Conservation (phyloP, 2,329 filamentous ascomycete genomes). For the Nothophaeocryptopus gaeumannii region DNA sequence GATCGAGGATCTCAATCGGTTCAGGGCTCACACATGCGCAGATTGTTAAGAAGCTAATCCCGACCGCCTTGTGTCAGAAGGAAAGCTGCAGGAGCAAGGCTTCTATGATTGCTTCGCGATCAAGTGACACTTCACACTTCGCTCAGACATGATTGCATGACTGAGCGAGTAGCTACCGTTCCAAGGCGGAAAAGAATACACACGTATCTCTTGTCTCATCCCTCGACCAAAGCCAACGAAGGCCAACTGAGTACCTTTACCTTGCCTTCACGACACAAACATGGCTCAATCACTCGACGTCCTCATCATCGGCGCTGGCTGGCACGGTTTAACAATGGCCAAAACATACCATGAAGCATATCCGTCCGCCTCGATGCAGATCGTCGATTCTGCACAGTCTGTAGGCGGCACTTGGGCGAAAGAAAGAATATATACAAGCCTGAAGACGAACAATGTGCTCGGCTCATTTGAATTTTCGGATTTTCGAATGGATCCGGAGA, state of each 20-base stretch:
- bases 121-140: not conserved
- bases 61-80: too few species aligned
- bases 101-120: not conserved
- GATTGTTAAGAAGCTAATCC: too few species aligned
- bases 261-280: not conserved
- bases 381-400: slow-evolving; percentile 23
- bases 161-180: not conserved
- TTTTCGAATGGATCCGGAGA: slow-evolving; percentile 58
- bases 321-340: slow-evolving; percentile 45
- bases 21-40: too few species aligned
- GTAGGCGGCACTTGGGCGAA: slow-evolving; percentile 69
- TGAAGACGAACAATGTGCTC: slow-evolving; percentile 70
- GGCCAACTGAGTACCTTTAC: too few species aligned
- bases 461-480: slow-evolving; percentile 71
- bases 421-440: slow-evolving; percentile 62
- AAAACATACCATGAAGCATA: slow-evolving; percentile 47
- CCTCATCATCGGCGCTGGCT: slow-evolving; percentile 27
- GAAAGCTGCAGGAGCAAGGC: too few species aligned
- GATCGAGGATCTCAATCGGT: too few species aligned
- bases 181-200: not conserved
- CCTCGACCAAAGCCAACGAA: too few species aligned
- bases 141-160: not conserved
- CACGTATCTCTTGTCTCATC: too few species aligned
- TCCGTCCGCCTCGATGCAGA: slow-evolving; percentile 39
- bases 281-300: not conserved